phyloP scores from a whole-genome alignment of 2,329 filamentous ascomycete species.

The Aspergillus sp. region DNA sequence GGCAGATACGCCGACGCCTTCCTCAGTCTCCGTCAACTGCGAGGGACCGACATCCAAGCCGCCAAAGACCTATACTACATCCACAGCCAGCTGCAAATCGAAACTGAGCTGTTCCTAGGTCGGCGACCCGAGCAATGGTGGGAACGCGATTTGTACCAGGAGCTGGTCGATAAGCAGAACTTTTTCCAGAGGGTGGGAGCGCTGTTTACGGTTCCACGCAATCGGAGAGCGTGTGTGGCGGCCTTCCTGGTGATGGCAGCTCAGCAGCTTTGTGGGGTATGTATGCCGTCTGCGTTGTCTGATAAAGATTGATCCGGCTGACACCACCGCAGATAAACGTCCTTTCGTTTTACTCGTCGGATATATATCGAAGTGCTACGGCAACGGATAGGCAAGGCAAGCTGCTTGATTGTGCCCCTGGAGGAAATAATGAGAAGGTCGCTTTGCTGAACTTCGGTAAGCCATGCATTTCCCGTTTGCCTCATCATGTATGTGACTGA shows the following conservation, averaged over 20 bases:
- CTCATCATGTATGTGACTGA: neutral
- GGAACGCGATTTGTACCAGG: constrained; percentile 8
- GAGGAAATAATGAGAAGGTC: neutral
- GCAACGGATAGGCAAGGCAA: too few species aligned
- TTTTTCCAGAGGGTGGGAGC: constrained; percentile 17
- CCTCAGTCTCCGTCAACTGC: constrained; percentile 31
- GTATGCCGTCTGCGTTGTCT: neutral
- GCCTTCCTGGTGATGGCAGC: constrained; percentile 28
- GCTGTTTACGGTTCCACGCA: constrained; percentile 20
- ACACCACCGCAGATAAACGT: constrained; percentile 23
- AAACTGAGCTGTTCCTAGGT: constrained; percentile 16
- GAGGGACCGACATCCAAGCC: constrained; percentile 33
- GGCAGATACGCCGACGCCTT: constrained; percentile 27
- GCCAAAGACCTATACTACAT: constrained; percentile 36
- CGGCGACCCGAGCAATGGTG: neutral
- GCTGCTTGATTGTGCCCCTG: too few species aligned
- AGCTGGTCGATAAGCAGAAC: constrained; percentile 5
- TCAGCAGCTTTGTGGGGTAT: constrained; percentile 31
- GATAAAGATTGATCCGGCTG: neutral
- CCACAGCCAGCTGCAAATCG: constrained; percentile 31
- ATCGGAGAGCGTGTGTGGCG: constrained; percentile 24
- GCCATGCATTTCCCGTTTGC: neutral
- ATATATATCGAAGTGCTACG: constrained; percentile 15
- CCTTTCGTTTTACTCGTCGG: constrained; percentile 28
- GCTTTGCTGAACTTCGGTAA: constrained; percentile 22